Evolutionary conservation across 2,329 filamentous ascomycete genomes (phyloP).

Genomic region (Penicillium sp.): DNA sequence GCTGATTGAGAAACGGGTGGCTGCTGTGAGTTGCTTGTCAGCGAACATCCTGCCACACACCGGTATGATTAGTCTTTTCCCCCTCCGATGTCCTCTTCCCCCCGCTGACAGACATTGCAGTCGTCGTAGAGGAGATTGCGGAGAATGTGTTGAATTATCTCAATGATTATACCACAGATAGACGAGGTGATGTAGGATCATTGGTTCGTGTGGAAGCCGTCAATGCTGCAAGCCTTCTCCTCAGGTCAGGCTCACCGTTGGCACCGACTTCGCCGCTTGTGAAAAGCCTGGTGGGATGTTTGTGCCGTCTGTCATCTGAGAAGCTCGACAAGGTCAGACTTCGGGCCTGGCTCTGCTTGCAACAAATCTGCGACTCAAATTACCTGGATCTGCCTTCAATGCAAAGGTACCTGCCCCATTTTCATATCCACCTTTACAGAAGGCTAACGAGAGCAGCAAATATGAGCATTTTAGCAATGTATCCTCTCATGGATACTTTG

Average conservation of each 20-base stretch:
- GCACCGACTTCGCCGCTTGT: constrained; percentile 13
- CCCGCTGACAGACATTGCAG: constrained; percentile 21
- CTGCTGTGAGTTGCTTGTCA: constrained; percentile 36
- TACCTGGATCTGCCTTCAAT: constrained; percentile 28
- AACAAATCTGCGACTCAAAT: constrained; percentile 33
- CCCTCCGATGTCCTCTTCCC: neutral
- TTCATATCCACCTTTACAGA: neutral
- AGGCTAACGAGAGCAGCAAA: constrained; percentile 25
- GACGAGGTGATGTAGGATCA: constrained; percentile 84
- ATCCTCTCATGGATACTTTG: constrained; percentile 40
- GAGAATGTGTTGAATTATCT: constrained; percentile 43
- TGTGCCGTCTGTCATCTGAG: constrained; percentile 70
- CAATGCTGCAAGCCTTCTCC: constrained; percentile 49
- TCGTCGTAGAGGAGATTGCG: constrained; percentile 23
- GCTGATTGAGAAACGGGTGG: constrained; percentile 38
- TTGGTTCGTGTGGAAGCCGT: constrained; percentile 76
- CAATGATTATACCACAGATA: constrained; percentile 85
- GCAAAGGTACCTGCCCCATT: constrained; percentile 36
- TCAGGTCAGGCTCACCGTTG: constrained; percentile 16
- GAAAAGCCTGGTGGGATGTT: constrained; percentile 31
- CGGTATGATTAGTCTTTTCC: constrained; percentile 20
- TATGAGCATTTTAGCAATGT: constrained; percentile 43
- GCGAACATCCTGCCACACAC: constrained; percentile 33
- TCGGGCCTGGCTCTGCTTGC: constrained; percentile 42
- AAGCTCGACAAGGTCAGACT: constrained; percentile 82